Evolutionary conservation across 352 stramenopile genomes (phyloP).

Genomic region (Saprolegnia parasitica): DNA sequence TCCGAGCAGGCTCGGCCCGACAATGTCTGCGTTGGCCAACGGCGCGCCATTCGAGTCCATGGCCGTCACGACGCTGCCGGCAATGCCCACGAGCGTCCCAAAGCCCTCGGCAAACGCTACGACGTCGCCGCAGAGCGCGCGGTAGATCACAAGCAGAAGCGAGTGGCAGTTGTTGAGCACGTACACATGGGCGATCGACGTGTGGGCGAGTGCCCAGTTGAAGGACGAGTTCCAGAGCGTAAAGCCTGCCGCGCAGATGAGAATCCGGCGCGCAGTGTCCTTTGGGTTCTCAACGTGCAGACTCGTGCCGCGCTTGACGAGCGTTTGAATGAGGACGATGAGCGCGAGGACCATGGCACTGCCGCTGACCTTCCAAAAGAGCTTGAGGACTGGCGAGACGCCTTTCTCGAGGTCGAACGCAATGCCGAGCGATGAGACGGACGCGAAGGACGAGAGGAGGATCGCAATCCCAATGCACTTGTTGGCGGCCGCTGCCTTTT

Average conservation of each 20-base stretch:
- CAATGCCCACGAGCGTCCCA: conserved; percentile 69
- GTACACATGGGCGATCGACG: conserved; percentile 77
- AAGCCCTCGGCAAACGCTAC: conserved; percentile 72
- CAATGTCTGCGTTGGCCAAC: conserved; percentile 32
- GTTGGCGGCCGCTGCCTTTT: background rate
- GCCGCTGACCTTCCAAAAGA: conserved; percentile 76
- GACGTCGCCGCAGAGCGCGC: conserved; percentile 49
- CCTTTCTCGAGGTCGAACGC: conserved; percentile 61
- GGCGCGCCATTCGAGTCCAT: conserved; percentile 39
- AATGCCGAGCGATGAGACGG: conserved; percentile 73
- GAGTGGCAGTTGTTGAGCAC: conserved; percentile 88
- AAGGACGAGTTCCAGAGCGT: conserved; percentile 79
- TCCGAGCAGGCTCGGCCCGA: conserved; percentile 47
- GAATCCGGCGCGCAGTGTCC: conserved; percentile 56
- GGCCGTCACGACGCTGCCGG: conserved; percentile 67
- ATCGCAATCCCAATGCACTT: conserved; percentile 56
- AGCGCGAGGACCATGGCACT: conserved; percentile 52
- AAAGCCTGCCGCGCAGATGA: conserved; percentile 56
- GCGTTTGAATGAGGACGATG: conserved; percentile 38
- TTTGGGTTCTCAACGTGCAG: conserved; percentile 46
- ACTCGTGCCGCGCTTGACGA: conserved; percentile 27
- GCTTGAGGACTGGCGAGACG: conserved; percentile 75
- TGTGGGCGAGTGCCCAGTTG: conserved; percentile 68
- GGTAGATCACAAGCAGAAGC: conserved; percentile 68
- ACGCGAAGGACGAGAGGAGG: conserved; percentile 55